phyloP scores from a whole-genome alignment of 176 grass and related monocot genomes.

The Tillandsia leiboldiana region DNA sequence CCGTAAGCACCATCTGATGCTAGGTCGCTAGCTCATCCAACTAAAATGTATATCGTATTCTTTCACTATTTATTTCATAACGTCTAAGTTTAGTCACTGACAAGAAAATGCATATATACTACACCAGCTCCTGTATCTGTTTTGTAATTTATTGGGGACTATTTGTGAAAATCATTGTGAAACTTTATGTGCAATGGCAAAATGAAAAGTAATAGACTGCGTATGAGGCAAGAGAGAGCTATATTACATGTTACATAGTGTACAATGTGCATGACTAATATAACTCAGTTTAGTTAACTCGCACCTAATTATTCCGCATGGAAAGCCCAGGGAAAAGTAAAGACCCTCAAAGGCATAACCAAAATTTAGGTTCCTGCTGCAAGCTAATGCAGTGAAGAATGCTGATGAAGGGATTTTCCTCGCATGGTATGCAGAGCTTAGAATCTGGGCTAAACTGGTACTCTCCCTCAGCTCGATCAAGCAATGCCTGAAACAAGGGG shows the following conservation, averaged over 20 bases:
- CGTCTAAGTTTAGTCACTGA: no score
- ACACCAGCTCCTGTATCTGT: no score
- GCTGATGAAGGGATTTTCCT: conserved; percentile 60
- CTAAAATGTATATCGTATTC: no score
- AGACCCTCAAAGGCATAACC: not conserved
- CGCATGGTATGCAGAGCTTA: conserved; percentile 63
- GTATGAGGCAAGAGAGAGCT: not conserved
- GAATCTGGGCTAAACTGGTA: conserved; percentile 39
- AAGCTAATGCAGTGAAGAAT: conserved; percentile 43
- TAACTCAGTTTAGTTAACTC: not conserved
- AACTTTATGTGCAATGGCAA: no score
- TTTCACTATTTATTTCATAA: no score
- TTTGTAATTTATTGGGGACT: no score
- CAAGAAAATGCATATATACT: no score
- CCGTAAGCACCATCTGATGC: no score
- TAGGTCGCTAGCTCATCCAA: no score
- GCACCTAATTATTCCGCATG: not conserved
- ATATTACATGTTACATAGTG: not conserved
- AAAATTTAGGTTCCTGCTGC: conserved; percentile 9
- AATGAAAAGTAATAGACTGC: no score
- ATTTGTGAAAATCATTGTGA: no score
- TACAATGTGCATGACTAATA: not conserved
- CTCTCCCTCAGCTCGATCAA: conserved; percentile 61
- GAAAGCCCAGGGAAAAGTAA: no score
- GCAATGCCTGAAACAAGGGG: conserved; percentile 70